Percentiles rank a stretch among this genome's conserved stretches.
These are phyloP conservation scores for Quercus lobata DNA, from an alignment of 331 rosid genomes.

Conservation along the genomic window DNA sequence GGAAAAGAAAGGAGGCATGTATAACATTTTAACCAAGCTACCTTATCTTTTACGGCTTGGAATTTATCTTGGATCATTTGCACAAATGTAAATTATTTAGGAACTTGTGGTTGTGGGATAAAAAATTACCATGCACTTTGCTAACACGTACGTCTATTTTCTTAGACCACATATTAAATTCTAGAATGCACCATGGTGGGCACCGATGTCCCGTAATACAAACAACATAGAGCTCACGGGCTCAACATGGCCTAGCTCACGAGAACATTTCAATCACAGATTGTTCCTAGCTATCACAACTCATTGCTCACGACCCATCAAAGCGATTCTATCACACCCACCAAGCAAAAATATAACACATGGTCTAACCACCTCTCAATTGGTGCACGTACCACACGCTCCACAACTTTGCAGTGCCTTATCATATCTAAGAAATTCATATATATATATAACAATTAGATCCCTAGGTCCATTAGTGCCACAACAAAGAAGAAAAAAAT, in stretches of 20 bases:
- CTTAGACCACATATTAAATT: neutral
- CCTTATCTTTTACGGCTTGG: no score
- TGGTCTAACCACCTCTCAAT: neutral
- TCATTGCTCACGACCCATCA: neutral
- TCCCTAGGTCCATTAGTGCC: neutral
- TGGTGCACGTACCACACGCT: neutral
- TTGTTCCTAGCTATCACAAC: neutral
- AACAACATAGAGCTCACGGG: neutral
- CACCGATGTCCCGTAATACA: neutral
- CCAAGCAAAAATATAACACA: neutral
- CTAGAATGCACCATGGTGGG: neutral
- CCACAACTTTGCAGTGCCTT: neutral
- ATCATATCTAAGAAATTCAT: neutral
- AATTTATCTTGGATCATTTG: no score
- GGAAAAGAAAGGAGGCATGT: no score
- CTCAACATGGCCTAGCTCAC: neutral
- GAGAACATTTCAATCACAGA: neutral
- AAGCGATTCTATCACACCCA: neutral
- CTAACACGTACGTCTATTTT: neutral
- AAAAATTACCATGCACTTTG: neutral
- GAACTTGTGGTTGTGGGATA: neutral
- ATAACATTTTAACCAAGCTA: no score
- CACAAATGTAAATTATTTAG: neutral
- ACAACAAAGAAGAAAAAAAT: constrained; percentile 6
- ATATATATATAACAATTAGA: neutral